Percentiles rank a stretch among this genome's conserved stretches.
Evolutionary conservation across 257 asterid species (phyloP).

Genomic region (Osmanthus fragrans): DNA sequence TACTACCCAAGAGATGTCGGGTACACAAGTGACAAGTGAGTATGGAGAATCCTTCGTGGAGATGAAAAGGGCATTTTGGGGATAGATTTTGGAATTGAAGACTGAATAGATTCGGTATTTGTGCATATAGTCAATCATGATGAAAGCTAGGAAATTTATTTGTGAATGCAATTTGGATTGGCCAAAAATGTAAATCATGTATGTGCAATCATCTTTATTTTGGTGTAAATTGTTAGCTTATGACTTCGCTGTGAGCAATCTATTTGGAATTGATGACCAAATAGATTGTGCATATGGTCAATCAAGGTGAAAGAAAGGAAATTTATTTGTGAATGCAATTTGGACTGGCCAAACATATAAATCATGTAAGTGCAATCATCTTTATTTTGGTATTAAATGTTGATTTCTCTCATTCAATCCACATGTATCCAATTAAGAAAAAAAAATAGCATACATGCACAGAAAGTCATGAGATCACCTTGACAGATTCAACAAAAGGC

Average conservation of each 20-base stretch:
- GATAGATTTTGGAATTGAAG: not conserved
- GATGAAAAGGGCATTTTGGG: not conserved
- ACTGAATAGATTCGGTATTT: too few species aligned
- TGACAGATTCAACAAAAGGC: constrained; percentile 75
- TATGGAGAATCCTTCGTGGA: not conserved
- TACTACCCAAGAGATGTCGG: not conserved
- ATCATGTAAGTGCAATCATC: not conserved
- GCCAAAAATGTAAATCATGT: not conserved
- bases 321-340: not conserved
- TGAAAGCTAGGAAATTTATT: not conserved
- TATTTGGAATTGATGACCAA: not conserved
- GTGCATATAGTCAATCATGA: not conserved
- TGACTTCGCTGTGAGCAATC: too few species aligned
- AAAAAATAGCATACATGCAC: not conserved
- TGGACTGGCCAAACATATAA: not conserved
- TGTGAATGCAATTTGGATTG: not conserved
- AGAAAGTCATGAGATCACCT: constrained; percentile 43
- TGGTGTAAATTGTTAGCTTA: not conserved
- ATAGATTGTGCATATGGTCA: not conserved
- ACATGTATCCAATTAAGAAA: not conserved
- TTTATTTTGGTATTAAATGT: not conserved
- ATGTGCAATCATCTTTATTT: not conserved
- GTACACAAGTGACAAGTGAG: not conserved
- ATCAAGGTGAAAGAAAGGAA: not conserved
- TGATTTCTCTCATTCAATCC: not conserved